Base-by-base conservation (phyloP, 2,329 filamentous ascomycete species). In the Cytospora chrysosperma region DNA sequence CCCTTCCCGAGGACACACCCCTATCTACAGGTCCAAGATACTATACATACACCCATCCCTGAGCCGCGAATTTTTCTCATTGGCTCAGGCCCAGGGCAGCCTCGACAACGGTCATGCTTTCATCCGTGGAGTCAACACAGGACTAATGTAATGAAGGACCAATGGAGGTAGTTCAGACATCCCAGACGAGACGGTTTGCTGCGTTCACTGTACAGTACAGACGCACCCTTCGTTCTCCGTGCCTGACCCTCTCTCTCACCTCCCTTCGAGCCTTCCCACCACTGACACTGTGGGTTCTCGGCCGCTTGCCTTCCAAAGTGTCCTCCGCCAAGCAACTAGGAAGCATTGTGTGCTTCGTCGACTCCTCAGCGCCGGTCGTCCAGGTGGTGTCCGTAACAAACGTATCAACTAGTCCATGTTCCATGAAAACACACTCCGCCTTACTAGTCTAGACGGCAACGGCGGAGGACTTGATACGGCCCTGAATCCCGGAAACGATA, bases 61-160 rank as follows among this genome's bases (percentile, higher is more conserved):
- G 57, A 55, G 49, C 51, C 54, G 52, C 56, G 26, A 47, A 53
- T 50, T 64, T 69, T 71, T 70, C 71, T 72, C 47, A 78, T 81
- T 81, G 79, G 79, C 67, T 69, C 67, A 69, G 66, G 63, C 66
- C 62, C 69, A 72, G 71, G 69, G 70, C 74, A 73, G 72, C 69
- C 73, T 77, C 74, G 72, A 77, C 78, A 78, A 80, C 79, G 76
- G 79, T 78, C 79, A 82, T 82, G 80, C 79, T 77, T 78, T 79
- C 76, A 77, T 78, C 78, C 79, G 78, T 76, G 73, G 75, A 76
- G 74, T 77, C 73, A 71, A 76, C 73, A 72, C 75, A 75, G 73
- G 75, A 73, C 76, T 77, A 75, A 77, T 75, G 76, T 79, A 72
- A 74, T 72, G 70, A 74, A 76, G 73, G 73, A 72, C 78, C 78